Conservation (phyloP, 2,329 filamentous ascomycete species). For the Phaeosphaeriaceae sp. region DNA sequence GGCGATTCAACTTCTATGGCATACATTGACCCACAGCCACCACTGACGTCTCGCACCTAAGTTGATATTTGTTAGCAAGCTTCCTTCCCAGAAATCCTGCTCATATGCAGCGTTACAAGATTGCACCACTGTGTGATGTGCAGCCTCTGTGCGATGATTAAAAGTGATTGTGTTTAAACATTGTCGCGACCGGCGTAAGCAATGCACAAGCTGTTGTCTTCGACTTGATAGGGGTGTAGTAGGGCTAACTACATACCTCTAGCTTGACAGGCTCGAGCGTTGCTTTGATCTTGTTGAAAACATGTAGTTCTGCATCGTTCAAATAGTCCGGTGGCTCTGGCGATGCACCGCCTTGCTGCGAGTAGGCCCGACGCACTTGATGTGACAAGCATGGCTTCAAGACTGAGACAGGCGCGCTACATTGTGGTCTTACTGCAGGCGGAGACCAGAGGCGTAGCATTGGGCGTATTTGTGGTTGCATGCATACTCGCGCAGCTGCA, state of each 20-base stretch:
- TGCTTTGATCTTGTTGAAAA: conserved; percentile 56
- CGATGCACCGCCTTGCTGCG: conserved; percentile 23
- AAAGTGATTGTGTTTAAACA: conserved; percentile 13
- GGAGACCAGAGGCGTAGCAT: conserved; percentile 27
- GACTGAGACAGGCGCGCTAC: conserved; percentile 10
- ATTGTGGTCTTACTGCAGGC: conserved; percentile 11
- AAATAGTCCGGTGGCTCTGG: conserved; percentile 56
- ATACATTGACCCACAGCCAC: conserved; percentile 88
- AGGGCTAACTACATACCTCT: conserved; percentile 49
- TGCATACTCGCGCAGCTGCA: conserved; percentile 20
- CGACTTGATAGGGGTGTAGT: neutral
- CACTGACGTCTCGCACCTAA: conserved; percentile 78
- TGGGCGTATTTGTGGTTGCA: conserved; percentile 25
- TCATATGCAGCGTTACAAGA: neutral
- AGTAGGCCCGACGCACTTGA: conserved; percentile 26
- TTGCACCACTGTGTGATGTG: neutral
- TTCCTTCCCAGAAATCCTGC: neutral
- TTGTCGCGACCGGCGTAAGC: conserved; percentile 15
- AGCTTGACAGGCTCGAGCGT: conserved; percentile 53
- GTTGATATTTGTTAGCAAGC: conserved; percentile 18
- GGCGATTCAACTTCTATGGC: conserved; percentile 77
- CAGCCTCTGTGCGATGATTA: conserved; percentile 14
- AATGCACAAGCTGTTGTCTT: conserved; percentile 10
- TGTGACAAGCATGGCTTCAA: conserved; percentile 10
- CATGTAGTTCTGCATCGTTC: conserved; percentile 52